Conservation (phyloP, 179 eudicot genomes). For the Patellifolia procumbens region DNA sequence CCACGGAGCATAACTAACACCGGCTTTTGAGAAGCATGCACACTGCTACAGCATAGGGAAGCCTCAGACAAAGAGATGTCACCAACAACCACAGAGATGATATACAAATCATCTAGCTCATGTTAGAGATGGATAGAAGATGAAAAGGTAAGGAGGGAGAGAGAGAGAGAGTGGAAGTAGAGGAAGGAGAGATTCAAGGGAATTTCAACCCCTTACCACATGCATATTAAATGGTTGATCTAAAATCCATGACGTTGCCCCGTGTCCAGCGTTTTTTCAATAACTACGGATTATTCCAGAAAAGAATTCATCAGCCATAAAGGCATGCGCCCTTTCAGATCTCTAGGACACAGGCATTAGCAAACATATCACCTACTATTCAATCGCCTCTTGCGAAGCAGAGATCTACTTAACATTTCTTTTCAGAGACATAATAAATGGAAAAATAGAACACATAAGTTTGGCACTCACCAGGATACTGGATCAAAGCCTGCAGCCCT, state of each 20-base stretch:
- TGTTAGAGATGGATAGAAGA: slow-evolving; percentile 4
- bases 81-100: slow-evolving; percentile 15
- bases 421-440: neutral
- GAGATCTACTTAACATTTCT: neutral
- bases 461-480: slow-evolving; percentile 71
- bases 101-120: slow-evolving; percentile 9
- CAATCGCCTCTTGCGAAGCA: neutral
- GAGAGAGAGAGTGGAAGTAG: neutral
- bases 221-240: slow-evolving; percentile 20
- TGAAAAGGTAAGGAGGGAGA: neutral
- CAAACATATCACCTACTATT: slow-evolving; percentile 11
- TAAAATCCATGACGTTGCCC: slow-evolving; percentile 16
- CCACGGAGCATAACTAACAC: slow-evolving; percentile 2
- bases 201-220: slow-evolving; percentile 27
- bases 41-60: slow-evolving; percentile 14
- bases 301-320: slow-evolving; percentile 7
- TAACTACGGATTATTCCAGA: slow-evolving; percentile 10
- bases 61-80: slow-evolving; percentile 11
- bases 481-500: slow-evolving; percentile 94
- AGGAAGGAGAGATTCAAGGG: slow-evolving; percentile 9
- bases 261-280: slow-evolving; percentile 26
- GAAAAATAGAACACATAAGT: neutral
- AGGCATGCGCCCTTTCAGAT: neutral
- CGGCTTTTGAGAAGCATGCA: slow-evolving; percentile 9
- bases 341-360: slow-evolving; percentile 7